A percentile compares a stretch with the other conserved stretches of the same genome.
Conservation (phyloP, 768 basidiomycete species). For the Boletus reticuloceps region DNA sequence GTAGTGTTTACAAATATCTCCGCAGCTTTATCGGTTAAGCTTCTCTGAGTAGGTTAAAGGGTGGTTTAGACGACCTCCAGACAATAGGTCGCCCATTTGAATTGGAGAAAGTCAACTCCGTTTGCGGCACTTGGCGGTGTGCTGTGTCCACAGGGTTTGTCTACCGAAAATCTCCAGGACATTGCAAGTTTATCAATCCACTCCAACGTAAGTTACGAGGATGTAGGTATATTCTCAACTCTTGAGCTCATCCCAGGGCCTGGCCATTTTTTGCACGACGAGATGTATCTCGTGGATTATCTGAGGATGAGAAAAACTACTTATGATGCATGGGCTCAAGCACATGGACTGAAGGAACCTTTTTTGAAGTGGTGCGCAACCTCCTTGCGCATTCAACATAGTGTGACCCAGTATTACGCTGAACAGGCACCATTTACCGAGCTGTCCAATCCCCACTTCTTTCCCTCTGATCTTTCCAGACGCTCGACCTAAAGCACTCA, state of each 20-base stretch:
- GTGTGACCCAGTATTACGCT: conserved; percentile 2
- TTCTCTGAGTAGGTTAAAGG: conserved; percentile 31
- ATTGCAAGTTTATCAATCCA: conserved; percentile 43
- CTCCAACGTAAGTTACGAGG: conserved; percentile 16
- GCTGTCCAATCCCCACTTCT: conserved; percentile 61
- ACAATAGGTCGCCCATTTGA: conserved; percentile 47
- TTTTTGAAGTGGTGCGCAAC: conserved; percentile 38
- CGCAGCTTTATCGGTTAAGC: background rate
- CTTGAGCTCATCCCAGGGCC: conserved; percentile 11
- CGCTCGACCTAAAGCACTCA: conserved; percentile 14
- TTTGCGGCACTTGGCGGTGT: conserved; percentile 58
- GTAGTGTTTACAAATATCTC: conserved; percentile 30
- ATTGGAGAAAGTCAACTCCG: conserved; percentile 50
- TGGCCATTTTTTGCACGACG: conserved; percentile 39
- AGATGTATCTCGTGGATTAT: conserved; percentile 63
- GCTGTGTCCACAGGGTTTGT: conserved; percentile 39
- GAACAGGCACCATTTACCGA: conserved; percentile 44
- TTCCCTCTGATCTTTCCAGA: conserved; percentile 48
- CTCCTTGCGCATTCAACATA: background rate
- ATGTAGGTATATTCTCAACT: background rate
- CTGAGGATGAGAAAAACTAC: conserved; percentile 31
- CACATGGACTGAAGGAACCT: conserved; percentile 28
- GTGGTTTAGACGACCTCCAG: conserved; percentile 39
- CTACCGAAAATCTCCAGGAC: conserved; percentile 26
- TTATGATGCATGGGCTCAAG: conserved; percentile 40